These are phyloP conservation scores for Citropsis articulata DNA, from an alignment of 345 rosid genomes.

Conservation along the genomic window DNA sequence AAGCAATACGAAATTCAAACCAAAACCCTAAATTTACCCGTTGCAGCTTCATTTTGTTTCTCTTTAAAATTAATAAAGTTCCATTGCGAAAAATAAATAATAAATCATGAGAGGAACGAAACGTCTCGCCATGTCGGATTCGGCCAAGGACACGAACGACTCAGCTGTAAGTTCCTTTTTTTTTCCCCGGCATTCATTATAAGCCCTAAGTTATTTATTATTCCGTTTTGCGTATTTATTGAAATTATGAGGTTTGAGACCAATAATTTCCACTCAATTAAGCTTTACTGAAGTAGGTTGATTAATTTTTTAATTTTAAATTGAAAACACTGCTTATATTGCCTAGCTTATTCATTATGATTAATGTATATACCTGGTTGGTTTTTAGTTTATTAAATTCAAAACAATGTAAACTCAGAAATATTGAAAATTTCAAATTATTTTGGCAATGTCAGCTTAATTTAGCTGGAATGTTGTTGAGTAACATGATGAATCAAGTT, in stretches of 20 bases:
- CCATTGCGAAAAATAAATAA: not conserved
- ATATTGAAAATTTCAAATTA: not conserved
- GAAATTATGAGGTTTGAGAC: not conserved
- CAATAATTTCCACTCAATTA: not conserved
- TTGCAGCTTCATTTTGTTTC: conserved; percentile 7
- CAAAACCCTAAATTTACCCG: conserved; percentile 36
- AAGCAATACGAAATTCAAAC: conserved; percentile 16
- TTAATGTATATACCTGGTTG: not conserved
- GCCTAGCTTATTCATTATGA: not conserved
- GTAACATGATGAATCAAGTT: not conserved
- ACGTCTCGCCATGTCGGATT: conserved; percentile 57
- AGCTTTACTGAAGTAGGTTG: not conserved
- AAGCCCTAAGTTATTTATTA: conserved; percentile 21
- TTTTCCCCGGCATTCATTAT: not conserved
- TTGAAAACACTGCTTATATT: not conserved
- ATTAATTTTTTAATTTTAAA: not conserved
- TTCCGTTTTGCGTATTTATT: not conserved
- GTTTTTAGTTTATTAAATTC: not conserved
- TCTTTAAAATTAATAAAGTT: not conserved
- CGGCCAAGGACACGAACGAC: conserved; percentile 46
- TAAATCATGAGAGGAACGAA: conserved; percentile 63
- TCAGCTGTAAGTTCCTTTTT: conserved; percentile 47
- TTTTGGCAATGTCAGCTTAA: not conserved
- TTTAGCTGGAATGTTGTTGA: not conserved
- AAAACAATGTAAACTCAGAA: not conserved